Base-by-base conservation (phyloP, 1,139 yeast genomes). In the Sugiyamaella neomexicana region DNA sequence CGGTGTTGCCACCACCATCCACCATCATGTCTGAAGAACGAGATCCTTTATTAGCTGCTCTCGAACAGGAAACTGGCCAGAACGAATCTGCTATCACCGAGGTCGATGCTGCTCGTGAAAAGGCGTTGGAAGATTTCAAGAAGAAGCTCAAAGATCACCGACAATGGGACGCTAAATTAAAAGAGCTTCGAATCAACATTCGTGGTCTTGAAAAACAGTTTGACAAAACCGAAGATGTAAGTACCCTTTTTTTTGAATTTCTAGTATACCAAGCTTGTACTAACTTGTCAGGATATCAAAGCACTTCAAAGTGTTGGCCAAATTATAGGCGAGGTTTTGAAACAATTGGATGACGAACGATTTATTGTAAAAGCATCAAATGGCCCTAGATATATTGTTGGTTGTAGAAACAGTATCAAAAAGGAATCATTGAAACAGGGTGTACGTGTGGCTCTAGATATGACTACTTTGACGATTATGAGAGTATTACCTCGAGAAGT, bases 231-330 rank as follows among this genome's bases (percentile, higher is more conserved):
- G 99, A 95, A 71, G 91, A 90, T 65, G 72, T 66, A 56, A 46
- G 69, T 60, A 23, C 31, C n/a, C n/a, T n/a, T n/a, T n/a, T n/a
- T n/a, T n/a, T n/a, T n/a, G n/a, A n/a, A n/a, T n/a, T n/a, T n/a
- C n/a, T n/a, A n/a, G n/a, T n/a, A n/a, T n/a, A n/a, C n/a, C n/a
- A n/a, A n/a, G n/a, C n/a, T 29, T 29, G 25, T 20, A 20, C 25
- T 20, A 20, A 20, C 25, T 20, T 20, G 20, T 27, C 41, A 66
- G 69, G 98, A 93, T 67, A 93, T 93, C 71, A 91, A 90, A 73
- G 98, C 99, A 3, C 79, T 95, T 62, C 99, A 95, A 73, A 86
- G 96, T 59, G 96, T 95, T 60, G 99, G 99, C 3, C 99, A 95
- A 73, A 85, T 95, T 67, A 88, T 95, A 63, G 99, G 99, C 52